phyloP scores from a whole-genome alignment of 192 early-diverging fungal species.

The Coemansia brasiliensis region DNA sequence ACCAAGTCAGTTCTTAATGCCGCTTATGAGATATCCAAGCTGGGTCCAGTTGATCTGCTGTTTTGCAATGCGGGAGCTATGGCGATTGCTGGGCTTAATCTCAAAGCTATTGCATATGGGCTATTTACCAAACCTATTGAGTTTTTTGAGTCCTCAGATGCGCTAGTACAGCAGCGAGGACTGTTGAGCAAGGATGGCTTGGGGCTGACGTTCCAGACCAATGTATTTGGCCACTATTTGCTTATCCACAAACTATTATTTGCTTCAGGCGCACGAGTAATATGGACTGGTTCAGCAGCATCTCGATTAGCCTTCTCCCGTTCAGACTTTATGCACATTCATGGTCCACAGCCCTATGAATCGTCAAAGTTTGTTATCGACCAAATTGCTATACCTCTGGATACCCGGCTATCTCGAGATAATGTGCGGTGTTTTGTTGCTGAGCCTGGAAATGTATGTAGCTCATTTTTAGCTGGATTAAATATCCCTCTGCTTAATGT shows the following conservation, averaged over 20 bases:
- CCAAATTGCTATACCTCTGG: constrained; percentile 31
- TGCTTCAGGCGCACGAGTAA: constrained; percentile 6
- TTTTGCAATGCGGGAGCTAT: constrained; percentile 56
- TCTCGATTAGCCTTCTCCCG: constrained; percentile 24
- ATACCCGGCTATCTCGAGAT: constrained; percentile 8
- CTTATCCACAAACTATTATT: constrained; percentile 28
- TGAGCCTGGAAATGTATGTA: constrained; percentile 51
- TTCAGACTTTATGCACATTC: constrained; percentile 48
- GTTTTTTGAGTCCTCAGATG: constrained; percentile 50
- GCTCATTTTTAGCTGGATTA: constrained; percentile 30
- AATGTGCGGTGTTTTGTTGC: constrained; percentile 30
- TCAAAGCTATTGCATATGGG: constrained; percentile 16
- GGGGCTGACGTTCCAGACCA: constrained; percentile 53
- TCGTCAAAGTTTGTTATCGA: constrained; percentile 57
- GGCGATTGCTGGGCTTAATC: constrained; percentile 33
- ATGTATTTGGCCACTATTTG: constrained; percentile 56
- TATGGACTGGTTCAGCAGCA: constrained; percentile 54
- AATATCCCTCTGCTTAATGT: constrained; percentile 14
- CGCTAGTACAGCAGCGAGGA: constrained; percentile 33
- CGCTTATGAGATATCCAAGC: constrained; percentile 5
- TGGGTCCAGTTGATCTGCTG: constrained; percentile 24
- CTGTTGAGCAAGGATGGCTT: constrained; percentile 35
- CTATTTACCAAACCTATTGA: constrained; percentile 34
- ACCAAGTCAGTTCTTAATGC: constrained; percentile 32
- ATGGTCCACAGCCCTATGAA: constrained; percentile 49